Conservation (phyloP, 768 basidiomycete species). For the Amanita exitialis region DNA sequence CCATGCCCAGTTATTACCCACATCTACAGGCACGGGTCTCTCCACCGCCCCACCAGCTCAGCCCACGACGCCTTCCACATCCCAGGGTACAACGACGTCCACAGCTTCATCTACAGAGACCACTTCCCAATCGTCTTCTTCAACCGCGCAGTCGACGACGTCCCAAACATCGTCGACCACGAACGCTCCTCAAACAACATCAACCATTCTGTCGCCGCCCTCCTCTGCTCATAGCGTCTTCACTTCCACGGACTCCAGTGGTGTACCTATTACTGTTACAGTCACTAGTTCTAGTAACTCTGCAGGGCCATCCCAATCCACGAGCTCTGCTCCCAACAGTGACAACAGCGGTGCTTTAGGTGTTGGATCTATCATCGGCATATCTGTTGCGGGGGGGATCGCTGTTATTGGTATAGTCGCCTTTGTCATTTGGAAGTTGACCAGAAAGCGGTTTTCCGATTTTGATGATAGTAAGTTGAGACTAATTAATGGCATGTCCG, state of each 20-base stretch:
- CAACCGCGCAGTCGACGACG: constrained; percentile 3
- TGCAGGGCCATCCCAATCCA: constrained; percentile 8
- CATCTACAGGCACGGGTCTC: not conserved
- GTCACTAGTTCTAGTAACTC: constrained; percentile 12
- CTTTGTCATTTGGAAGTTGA: constrained; percentile 84
- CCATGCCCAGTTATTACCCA: not conserved
- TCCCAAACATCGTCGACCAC: not conserved
- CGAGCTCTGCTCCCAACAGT: constrained; percentile 18
- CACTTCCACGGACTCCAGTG: constrained; percentile 10
- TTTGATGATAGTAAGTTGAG: constrained; percentile 68
- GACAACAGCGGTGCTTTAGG: constrained; percentile 32
- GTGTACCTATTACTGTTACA: constrained; percentile 17
- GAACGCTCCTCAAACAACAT: constrained; percentile 7
- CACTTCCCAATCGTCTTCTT: not conserved
- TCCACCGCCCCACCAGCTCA: not conserved
- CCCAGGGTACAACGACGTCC: not conserved
- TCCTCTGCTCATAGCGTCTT: constrained; percentile 9
- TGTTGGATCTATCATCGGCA: constrained; percentile 67
- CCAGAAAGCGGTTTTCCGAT: constrained; percentile 62
- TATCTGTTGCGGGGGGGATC: constrained; percentile 75
- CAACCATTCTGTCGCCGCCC: constrained; percentile 7
- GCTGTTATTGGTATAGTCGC: constrained; percentile 59
- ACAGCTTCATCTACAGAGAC: not conserved
- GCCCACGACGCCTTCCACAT: not conserved
- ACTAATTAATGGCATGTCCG: not conserved